Evolutionary conservation across 306 rosid species (phyloP).

Genomic region (Adenanthera pavonina): DNA sequence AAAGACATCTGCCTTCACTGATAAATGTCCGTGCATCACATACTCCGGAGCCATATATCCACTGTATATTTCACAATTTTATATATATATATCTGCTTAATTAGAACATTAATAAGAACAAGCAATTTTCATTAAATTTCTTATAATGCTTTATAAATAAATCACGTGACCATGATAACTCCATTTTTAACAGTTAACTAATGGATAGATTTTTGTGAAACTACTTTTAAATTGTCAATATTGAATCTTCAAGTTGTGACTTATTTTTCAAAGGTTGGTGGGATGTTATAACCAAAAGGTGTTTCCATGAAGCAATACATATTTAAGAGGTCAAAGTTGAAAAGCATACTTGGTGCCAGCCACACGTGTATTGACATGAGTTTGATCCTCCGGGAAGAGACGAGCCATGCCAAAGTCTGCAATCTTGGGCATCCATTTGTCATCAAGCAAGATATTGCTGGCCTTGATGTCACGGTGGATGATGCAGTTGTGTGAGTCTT

Average conservation of each 20-base stretch:
- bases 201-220: not conserved
- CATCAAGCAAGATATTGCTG: constrained; percentile 85
- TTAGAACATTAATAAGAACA: not conserved
- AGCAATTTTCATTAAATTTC: not conserved
- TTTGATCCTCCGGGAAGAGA: constrained; percentile 94
- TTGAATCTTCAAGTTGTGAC: not conserved
- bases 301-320: not conserved
- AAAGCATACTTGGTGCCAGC: constrained; percentile 89
- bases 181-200: not conserved
- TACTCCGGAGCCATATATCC: constrained; percentile 99
- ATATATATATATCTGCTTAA: not conserved
- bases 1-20: constrained; percentile 82
- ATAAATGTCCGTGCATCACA: constrained; percentile 81
- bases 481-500: constrained; percentile 83
- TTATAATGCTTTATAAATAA: not conserved
- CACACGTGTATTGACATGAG: constrained; percentile 88
- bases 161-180: not conserved
- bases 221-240: not conserved
- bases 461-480: constrained; percentile 96
- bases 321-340: not conserved
- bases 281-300: not conserved
- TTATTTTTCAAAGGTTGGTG: not conserved
- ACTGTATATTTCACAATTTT: constrained; percentile 47
- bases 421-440: constrained; percentile 91
- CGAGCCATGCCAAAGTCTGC: constrained; percentile 99